A percentile compares a stretch with the other conserved stretches of the same genome.
Evolutionary conservation across 2,329 filamentous ascomycete species (phyloP).

Genomic region (Coniella lustricola): DNA sequence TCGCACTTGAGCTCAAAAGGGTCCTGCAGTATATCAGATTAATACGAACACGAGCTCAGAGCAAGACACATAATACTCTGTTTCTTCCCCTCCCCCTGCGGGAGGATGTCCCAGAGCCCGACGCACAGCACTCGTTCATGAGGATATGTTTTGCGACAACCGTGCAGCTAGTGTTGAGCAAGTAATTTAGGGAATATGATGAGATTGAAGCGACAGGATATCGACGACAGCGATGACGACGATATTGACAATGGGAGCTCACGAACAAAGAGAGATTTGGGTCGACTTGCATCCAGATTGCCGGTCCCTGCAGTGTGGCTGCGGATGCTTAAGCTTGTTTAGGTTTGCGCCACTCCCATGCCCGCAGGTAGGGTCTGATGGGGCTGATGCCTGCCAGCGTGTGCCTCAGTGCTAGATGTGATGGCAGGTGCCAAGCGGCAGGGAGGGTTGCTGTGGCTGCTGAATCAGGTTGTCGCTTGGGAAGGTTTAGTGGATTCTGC

Average conservation of each 20-base stretch:
- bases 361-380: background rate
- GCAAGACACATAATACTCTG: too few species aligned
- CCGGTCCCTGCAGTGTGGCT: conserved; percentile 14
- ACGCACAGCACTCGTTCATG: too few species aligned
- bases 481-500: background rate
- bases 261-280: background rate
- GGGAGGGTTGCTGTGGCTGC: background rate
- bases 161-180: too few species aligned
- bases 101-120: too few species aligned
- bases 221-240: background rate
- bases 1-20: too few species aligned
- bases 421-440: background rate
- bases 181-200: too few species aligned
- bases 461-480: background rate
- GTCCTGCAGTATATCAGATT: too few species aligned
- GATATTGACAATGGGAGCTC: background rate
- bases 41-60: too few species aligned
- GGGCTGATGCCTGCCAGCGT: background rate
- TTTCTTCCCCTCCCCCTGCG: too few species aligned
- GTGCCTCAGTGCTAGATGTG: background rate
- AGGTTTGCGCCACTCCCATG: conserved; percentile 13
- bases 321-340: conserved; percentile 16
- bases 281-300: conserved; percentile 6
- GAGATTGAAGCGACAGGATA: too few species aligned
- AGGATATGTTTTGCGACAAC: too few species aligned